Evolutionary conservation across 176 grass and related monocot genomes (phyloP).

Genomic region (sorghum (Sorghum bicolor)): DNA sequence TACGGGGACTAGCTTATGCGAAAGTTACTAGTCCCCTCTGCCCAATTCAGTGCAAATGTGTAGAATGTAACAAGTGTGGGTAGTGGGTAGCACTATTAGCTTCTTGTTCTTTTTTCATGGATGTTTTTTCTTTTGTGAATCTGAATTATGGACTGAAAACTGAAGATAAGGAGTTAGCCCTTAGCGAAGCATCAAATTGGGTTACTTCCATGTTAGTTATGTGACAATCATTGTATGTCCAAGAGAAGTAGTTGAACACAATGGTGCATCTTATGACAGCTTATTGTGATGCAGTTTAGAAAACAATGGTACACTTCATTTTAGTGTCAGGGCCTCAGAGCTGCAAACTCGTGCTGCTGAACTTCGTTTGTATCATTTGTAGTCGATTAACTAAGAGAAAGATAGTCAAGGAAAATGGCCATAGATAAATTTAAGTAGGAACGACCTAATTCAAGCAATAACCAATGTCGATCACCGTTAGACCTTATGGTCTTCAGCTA

Average conservation of each 20-base stretch:
- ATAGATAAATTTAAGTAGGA: constrained; percentile 5
- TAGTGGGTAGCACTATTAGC: neutral
- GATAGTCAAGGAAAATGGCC: neutral
- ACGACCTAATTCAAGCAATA: neutral
- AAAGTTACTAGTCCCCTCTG: neutral
- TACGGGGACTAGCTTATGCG: neutral
- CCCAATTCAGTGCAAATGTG: neutral
- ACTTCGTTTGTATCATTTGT: neutral
- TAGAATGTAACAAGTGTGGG: neutral
- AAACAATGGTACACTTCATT: neutral
- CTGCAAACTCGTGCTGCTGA: neutral
- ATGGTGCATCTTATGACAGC: neutral
- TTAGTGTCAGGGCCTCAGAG: neutral
- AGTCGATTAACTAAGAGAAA: neutral
- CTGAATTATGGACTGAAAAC: neutral
- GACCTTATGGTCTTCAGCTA: neutral
- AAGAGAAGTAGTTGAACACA: neutral
- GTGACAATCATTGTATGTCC: neutral
- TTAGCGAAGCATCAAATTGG: neutral
- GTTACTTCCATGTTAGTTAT: neutral
- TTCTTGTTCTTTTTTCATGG: neutral
- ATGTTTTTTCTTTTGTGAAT: neutral
- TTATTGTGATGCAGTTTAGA: neutral
- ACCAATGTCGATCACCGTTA: neutral
- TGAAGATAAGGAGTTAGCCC: neutral